Conservation (phyloP, 208 protist genomes). For the Endotrypanum monterogeii region DNA sequence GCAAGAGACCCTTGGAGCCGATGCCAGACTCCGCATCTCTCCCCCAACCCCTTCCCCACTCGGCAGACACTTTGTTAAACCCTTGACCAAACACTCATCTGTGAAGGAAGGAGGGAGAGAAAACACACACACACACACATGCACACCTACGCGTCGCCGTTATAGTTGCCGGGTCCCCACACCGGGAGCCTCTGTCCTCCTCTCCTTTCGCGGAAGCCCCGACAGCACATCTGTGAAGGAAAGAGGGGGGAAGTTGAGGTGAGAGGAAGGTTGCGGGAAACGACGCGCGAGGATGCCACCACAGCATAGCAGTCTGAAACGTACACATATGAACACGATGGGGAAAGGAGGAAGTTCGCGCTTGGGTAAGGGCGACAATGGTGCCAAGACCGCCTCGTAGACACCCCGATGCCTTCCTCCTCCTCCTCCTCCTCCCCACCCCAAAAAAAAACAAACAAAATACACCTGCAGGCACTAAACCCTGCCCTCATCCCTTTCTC, state of each 20-base stretch:
- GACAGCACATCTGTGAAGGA: background rate
- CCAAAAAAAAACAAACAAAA: too few relatives aligned
- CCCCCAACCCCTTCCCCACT: background rate
- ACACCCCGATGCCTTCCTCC: background rate
- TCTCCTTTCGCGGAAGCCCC: background rate
- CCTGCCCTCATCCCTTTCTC: slow-evolving; percentile 6
- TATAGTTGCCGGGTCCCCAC: background rate
- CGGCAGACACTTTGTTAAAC: background rate
- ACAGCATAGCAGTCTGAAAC: slow-evolving; percentile 3
- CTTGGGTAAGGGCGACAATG: background rate
- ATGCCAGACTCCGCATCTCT: background rate
- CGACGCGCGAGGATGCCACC: slow-evolving; percentile 2
- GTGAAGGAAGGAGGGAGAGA: background rate
- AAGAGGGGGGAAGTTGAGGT: background rate
- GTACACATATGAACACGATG: background rate
- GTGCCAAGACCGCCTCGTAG: background rate
- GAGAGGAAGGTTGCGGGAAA: background rate
- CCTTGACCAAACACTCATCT: background rate
- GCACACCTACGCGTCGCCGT: too few relatives aligned
- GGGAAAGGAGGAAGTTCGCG: background rate
- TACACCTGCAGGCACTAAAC: background rate
- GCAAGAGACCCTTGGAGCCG: background rate
- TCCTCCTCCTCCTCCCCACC: too few relatives aligned
- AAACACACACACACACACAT: background rate
- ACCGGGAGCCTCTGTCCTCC: background rate